Base-by-base conservation (phyloP, 306 rosid genomes). In the Trichosanthes truncata region DNA sequence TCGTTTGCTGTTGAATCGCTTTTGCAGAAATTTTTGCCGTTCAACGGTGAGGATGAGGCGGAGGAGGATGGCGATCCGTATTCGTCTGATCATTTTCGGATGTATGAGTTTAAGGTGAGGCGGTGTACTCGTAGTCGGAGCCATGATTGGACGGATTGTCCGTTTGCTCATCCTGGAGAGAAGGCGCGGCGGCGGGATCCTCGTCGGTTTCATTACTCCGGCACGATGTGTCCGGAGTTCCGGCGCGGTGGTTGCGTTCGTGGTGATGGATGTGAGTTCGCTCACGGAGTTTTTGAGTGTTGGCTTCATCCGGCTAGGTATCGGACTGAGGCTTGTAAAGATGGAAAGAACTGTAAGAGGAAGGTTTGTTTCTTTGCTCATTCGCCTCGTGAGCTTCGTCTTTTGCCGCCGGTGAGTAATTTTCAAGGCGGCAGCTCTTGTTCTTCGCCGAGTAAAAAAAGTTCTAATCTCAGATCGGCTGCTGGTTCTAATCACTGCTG, bases 61-160 rank as follows among this genome's bases (percentile, higher is more conserved):
- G 93, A 85, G 7, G 82, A 83, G 0, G 84, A 55, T 13, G 62
- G 25, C 1, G 97, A 94, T 69, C 97, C 93, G 0, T 92, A 89
- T 71, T 82, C 97, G 43, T 89, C 97, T 3, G 98, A 95, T 18
- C 85, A 88, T 43, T 95, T 95, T 83, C 89, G 97, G 5, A 95
- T 95, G 93, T 95, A 81, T 40, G 98, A 95, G 87, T 95, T 92
- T 84, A 95, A 95, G 87, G 87, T 95, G 60, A 90, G 97, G 17
- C 86, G 90, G 3, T 95, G 98, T 81, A 89, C 89, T 2, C 93
- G 98, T 6, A 89, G 92, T 85, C 90, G 98, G 43, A 95, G 97
- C 84, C 98, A 95, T 59, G 98, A 95, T 83, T 95, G 98, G 98
- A 95, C 98, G 1, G 96, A 95, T 82, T 95, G 98, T 49, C 97